Evolutionary conservation across 441 rosid species (phyloP), one percentile per base, ranked within the genome.

Genomic region (Euphorbia neoarborescens): DNA sequence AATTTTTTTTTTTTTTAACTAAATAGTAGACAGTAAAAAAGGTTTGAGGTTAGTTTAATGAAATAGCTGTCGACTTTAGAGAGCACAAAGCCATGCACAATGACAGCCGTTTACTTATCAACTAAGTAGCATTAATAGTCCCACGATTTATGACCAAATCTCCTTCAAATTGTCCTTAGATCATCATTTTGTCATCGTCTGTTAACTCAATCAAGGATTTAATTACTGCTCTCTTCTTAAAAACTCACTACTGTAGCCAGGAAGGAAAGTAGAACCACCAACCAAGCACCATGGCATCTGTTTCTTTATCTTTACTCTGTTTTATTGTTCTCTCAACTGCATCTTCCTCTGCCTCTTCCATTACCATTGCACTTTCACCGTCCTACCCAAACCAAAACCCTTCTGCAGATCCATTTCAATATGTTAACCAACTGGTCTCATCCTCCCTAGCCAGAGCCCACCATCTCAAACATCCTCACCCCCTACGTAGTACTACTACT

Each of bases 361-460:
- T 67, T 50, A 72, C 73, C 5, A 74, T 80, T 25, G 76, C 81
- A 34, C 63, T 76, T 57, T 66, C 73, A 9, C 73, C 64, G 42
- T 63, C 71, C 20, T 54, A 66, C 19, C 28, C 74, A 50, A 69
- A 44, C 62, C 57, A 57, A 44, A 60, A 51, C 61, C 69, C 77
- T 2, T 32, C 34, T 32, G 4, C 2, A 32, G 34, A 32, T 32
- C 34, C 34, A 60, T 68, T 66, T 62, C 69, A 34, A 71, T 73
- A 64, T 24, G 76, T 83, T 51, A 76, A 62, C 68, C 65, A 46
- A 64, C 66, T 78, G 15, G 83, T 72, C 62, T 77, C 76, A 63
- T 46, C 79, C 54, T 82, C 87, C 9, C 32, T 77, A 25, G 22
- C 74, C 17, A 79, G 84, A 74, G 81, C 81, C 22, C 77, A 61